Conservation (phyloP, 805 yeast genomes). For the Starmerella bombicola region DNA sequence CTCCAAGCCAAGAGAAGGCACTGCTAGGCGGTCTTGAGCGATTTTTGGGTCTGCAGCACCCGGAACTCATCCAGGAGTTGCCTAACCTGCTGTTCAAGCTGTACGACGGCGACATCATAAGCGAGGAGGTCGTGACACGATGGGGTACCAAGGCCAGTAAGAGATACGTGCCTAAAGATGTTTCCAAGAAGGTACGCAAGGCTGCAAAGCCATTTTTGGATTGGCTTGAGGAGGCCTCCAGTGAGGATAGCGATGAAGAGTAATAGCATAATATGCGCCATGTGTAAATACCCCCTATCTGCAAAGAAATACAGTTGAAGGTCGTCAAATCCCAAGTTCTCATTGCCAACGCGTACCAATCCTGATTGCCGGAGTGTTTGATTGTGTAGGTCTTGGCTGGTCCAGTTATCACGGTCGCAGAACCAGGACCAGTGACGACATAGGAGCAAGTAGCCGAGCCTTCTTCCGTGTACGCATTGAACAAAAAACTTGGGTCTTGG, state of each 20-base stretch:
- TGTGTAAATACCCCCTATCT: too few species aligned
- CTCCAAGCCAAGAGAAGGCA: constrained; percentile 58
- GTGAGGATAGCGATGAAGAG: constrained; percentile 26
- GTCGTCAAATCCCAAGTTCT: too few species aligned
- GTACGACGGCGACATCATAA: constrained; percentile 70
- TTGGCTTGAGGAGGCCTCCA: constrained; percentile 92
- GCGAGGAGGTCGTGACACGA: constrained; percentile 65
- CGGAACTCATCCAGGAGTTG: constrained; percentile 52
- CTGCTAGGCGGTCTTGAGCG: constrained; percentile 94
- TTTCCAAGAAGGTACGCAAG: constrained; percentile 84
- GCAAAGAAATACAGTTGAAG: too few species aligned
- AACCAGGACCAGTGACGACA: too few species aligned
- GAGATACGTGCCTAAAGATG: constrained; percentile 85
- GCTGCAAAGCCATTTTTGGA: constrained; percentile 91
- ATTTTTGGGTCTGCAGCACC: constrained; percentile 70
- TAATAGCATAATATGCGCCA: neutral
- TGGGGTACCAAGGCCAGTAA: constrained; percentile 91
- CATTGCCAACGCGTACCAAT: too few species aligned
- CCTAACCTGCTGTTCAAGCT: constrained; percentile 73
- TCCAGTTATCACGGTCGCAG: too few species aligned
- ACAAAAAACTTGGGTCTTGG: too few species aligned
- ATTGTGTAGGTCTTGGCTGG: too few species aligned
- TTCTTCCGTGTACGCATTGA: too few species aligned
- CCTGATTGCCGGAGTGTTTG: too few species aligned
- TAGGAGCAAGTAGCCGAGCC: too few species aligned